These are phyloP conservation scores for Moringa oleifera DNA, from an alignment of 345 rosid species.

Conservation along the genomic window DNA sequence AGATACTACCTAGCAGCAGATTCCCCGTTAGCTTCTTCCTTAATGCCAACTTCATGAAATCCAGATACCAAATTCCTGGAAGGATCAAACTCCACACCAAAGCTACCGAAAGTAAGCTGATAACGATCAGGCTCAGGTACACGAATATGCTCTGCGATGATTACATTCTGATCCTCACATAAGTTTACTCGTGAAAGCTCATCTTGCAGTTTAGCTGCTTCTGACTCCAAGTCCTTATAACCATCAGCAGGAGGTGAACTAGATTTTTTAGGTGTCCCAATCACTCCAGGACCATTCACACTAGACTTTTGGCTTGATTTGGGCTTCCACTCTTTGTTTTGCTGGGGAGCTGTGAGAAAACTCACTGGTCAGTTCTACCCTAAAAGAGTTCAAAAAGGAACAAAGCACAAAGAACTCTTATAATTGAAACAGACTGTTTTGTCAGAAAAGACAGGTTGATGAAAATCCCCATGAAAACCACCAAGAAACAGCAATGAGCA, in stretches of 20 bases:
- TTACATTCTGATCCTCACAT: slow-evolving; percentile 60
- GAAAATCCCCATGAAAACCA: neutral
- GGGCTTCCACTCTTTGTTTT: slow-evolving; percentile 84
- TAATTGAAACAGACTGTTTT: neutral
- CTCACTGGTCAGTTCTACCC: neutral
- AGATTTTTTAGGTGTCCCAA: slow-evolving; percentile 60
- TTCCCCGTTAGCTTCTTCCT: slow-evolving; percentile 45
- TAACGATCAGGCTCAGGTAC: slow-evolving; percentile 74
- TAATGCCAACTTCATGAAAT: slow-evolving; percentile 26
- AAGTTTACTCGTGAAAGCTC: slow-evolving; percentile 40
- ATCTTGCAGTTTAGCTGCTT: slow-evolving; percentile 44
- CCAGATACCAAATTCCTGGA: slow-evolving; percentile 33
- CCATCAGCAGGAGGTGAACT: slow-evolving; percentile 35
- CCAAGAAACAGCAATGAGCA: neutral
- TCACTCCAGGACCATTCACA: slow-evolving; percentile 46
- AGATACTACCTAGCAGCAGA: slow-evolving; percentile 49
- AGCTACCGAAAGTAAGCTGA: slow-evolving; percentile 80
- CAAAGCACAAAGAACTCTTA: neutral
- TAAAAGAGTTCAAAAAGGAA: neutral
- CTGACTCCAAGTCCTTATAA: slow-evolving; percentile 41
- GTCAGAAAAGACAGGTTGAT: neutral
- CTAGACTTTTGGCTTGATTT: slow-evolving; percentile 58
- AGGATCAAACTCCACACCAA: slow-evolving; percentile 55
- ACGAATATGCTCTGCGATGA: slow-evolving; percentile 81
- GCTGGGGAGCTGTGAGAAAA: slow-evolving; percentile 49